These are phyloP conservation scores for Hirschioporus abietinus DNA, from an alignment of 768 basidiomycete genomes.

Conservation along the genomic window DNA sequence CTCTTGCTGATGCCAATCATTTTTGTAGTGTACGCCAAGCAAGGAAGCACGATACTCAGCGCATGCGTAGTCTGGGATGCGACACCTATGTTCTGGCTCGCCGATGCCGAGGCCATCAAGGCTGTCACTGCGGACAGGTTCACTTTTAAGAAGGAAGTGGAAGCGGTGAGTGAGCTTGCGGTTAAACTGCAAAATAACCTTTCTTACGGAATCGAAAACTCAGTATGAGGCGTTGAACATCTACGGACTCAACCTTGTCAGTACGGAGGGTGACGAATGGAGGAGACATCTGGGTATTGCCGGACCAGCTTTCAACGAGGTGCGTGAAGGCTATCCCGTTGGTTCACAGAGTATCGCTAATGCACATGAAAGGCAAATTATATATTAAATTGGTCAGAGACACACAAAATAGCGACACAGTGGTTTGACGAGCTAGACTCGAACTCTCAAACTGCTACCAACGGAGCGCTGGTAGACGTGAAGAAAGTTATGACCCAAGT, in stretches of 20 bases:
- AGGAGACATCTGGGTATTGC: conserved; percentile 39
- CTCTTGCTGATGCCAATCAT: too few relatives aligned
- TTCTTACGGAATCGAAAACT: background rate
- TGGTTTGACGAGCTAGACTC: conserved; percentile 37
- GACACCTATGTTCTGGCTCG: conserved; percentile 34
- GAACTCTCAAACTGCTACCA: conserved; percentile 4
- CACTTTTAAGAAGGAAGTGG: conserved; percentile 36
- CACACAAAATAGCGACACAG: conserved; percentile 32
- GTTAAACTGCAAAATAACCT: background rate
- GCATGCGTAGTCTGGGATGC: conserved; percentile 29
- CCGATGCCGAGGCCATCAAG: conserved; percentile 39
- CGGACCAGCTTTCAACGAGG: conserved; percentile 49
- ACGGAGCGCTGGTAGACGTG: conserved; percentile 21
- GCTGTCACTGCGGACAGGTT: conserved; percentile 26
- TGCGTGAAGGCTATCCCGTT: conserved; percentile 9
- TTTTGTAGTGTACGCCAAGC: conserved; percentile 31
- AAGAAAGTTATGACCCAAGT: conserved; percentile 23
- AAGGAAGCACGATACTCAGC: conserved; percentile 34
- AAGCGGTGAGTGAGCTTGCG: conserved; percentile 24
- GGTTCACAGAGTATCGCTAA: background rate
- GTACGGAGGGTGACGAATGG: conserved; percentile 40
- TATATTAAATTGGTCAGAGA: conserved; percentile 45
- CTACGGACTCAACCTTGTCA: conserved; percentile 42
- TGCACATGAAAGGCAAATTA: conserved; percentile 32
- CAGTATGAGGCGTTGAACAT: conserved; percentile 38